Percentiles rank a stretch among this genome's conserved stretches.
Evolutionary conservation across 306 rosid genomes (phyloP).

Genomic region (Dryas drummondii): DNA sequence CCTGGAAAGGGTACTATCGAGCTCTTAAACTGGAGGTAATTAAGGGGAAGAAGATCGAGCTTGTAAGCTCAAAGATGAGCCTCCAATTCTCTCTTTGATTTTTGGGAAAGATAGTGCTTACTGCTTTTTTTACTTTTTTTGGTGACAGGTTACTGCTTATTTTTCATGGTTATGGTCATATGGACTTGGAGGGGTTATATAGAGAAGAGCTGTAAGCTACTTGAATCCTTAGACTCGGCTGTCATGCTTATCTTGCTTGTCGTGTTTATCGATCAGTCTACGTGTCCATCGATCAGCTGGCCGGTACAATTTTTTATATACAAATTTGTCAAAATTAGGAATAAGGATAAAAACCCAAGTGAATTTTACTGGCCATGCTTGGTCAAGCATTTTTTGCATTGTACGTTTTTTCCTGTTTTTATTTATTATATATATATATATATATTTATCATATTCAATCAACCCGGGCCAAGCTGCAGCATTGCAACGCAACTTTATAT

Average conservation of each 20-base stretch:
- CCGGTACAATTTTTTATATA: not conserved
- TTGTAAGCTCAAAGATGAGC: no score
- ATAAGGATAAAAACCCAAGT: not conserved
- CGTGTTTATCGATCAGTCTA: no score
- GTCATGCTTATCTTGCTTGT: not conserved
- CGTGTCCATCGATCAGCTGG: not conserved
- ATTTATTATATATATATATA: no score
- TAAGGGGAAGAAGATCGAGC: not conserved
- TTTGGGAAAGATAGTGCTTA: not conserved
- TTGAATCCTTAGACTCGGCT: constrained; percentile 19
- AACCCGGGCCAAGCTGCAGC: no score
- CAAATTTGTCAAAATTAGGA: not conserved
- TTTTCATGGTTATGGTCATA: not conserved
- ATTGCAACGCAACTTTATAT: no score
- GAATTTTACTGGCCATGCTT: no score
- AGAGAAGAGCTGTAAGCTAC: constrained; percentile 8
- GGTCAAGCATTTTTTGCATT: no score
- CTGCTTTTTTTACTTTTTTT: not conserved
- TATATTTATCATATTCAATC: no score
- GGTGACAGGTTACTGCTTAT: no score
- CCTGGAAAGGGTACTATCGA: not conserved
- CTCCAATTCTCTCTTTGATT: no score
- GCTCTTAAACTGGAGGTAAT: not conserved
- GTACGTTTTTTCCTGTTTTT: no score
- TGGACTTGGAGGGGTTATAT: constrained; percentile 15